Evolutionary conservation across 345 rosid species (phyloP), one percentile per base, ranked within the genome.

Genomic region (Lepidium africanum): DNA sequence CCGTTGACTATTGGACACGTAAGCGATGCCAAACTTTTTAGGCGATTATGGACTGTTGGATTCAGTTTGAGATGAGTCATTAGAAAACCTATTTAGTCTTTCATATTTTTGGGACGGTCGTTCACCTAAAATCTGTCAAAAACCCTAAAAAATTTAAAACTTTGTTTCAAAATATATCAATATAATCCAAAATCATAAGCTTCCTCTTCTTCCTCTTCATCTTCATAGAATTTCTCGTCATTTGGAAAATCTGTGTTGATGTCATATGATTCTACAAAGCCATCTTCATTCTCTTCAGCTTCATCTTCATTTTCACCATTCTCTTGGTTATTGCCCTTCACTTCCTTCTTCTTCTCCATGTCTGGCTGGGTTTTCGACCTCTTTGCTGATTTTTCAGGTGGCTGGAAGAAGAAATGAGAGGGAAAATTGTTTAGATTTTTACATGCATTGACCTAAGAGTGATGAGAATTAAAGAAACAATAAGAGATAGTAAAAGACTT

Each of bases 401-500:
- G n/a, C 78, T 75, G 70, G 56, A 57, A 51, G 40, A 64, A 43
- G 68, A 66, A 57, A 37, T 39, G 43, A 69, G 32, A 49, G 11
- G 15, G 38, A 32, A 56, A 30, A 9, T 35, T 40, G 6, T 27
- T 38, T 12, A 49, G 12, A 48, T 40, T 3, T 58, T 3, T 58
- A 21, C 13, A 45, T n/a, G 45, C 40, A 15, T 14, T 16, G 10
- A 21, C 59, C 27, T 4, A 9, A 65, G 52, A 51, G 27, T 13
- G 32, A 43, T 50, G 49, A 59, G 11, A 40, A 13, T 0, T 33
- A 23, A 38, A 19, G 23, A 41, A 16, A 37, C 54, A 25, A 27
- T 8, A 75, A 21, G 14, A 17, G 65, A 37, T 2, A 21, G 25
- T 27, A 19, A 23, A 47, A 45, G 62, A 78, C 95, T 36, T 79